These are phyloP conservation scores for Lasiosphaeria hispida DNA, from an alignment of 495 filamentous ascomycete genomes.

Conservation along the genomic window DNA sequence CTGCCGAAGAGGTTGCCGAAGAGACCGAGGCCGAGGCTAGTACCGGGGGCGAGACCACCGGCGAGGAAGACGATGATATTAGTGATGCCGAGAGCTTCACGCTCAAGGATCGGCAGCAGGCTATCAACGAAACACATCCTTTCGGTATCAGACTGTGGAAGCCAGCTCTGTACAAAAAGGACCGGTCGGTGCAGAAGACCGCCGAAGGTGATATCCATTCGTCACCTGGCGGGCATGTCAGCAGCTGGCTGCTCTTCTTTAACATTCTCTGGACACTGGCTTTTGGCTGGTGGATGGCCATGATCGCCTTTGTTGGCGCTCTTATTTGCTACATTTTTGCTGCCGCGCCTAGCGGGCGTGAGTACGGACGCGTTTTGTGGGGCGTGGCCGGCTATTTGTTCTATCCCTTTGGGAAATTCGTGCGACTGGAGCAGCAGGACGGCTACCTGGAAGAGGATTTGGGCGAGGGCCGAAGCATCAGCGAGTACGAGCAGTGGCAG, in stretches of 20 bases:
- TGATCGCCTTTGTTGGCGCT: conserved; percentile 70
- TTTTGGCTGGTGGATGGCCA: conserved; percentile 97
- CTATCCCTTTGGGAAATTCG: conserved; percentile 95
- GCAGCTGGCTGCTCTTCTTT: conserved; percentile 74
- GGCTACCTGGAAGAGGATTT: conserved; percentile 94
- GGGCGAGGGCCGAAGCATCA: conserved; percentile 98
- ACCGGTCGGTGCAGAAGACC: conserved; percentile 89
- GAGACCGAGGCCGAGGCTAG: conserved; percentile 22
- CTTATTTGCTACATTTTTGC: conserved; percentile 75
- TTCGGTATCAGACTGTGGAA: conserved; percentile 99
- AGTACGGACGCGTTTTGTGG: conserved; percentile 82
- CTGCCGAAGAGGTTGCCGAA: conserved; percentile 28
- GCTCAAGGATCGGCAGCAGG: conserved; percentile 89
- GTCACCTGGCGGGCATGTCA: conserved; percentile 84
- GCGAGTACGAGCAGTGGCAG: conserved; percentile 99
- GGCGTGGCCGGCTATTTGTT: conserved; percentile 84
- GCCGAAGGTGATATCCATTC: conserved; percentile 98
- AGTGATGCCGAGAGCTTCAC: conserved; percentile 84
- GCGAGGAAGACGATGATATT: conserved; percentile 57
- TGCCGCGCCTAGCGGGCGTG: conserved; percentile 72
- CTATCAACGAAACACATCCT: conserved; percentile 98
- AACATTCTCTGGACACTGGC: conserved; percentile 87
- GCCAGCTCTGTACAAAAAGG: conserved; percentile 96
- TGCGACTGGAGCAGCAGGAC: conserved; percentile 89
- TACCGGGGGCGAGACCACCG: conserved; percentile 36